These are phyloP conservation scores for Epithemia pelagica DNA, from an alignment of 108 stramenopile species.

Conservation along the genomic window DNA sequence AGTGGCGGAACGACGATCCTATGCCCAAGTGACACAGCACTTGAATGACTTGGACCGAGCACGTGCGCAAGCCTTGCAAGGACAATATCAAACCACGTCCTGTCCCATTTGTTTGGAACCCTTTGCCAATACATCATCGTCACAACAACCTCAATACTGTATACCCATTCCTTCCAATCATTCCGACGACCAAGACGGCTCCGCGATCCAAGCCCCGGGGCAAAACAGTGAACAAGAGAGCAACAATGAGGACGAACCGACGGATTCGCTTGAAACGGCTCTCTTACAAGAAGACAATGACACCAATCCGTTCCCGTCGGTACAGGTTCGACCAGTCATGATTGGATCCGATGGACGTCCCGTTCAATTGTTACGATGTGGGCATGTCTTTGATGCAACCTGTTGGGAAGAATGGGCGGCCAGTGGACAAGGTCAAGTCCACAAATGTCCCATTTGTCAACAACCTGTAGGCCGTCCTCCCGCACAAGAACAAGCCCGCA, in stretches of 20 bases:
- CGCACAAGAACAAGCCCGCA: neutral
- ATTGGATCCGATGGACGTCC: conserved; percentile 47
- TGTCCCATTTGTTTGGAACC: conserved; percentile 62
- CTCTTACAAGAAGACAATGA: neutral
- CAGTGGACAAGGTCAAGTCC: conserved; percentile 27
- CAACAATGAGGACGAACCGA: neutral
- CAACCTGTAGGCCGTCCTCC: conserved; percentile 27
- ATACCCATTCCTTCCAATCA: neutral
- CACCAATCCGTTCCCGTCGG: too few species aligned
- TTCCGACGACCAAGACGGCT: neutral
- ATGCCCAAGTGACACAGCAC: conserved; percentile 34
- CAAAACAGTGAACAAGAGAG: neutral
- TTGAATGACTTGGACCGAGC: conserved; percentile 42
- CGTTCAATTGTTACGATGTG: conserved; percentile 50
- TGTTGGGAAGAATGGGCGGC: conserved; percentile 52
- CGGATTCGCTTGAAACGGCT: neutral
- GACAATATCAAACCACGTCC: conserved; percentile 34
- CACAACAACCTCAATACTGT: neutral
- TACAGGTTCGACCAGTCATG: conserved; percentile 8
- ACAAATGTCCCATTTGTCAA: conserved; percentile 48
- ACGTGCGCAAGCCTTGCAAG: conserved; percentile 42
- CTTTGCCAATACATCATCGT: conserved; percentile 12
- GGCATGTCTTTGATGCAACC: conserved; percentile 56
- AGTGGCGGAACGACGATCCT: conserved; percentile 11
- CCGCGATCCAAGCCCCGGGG: neutral